Base-by-base conservation (phyloP, 495 filamentous ascomycete genomes). In the Xylaria palmicola region DNA sequence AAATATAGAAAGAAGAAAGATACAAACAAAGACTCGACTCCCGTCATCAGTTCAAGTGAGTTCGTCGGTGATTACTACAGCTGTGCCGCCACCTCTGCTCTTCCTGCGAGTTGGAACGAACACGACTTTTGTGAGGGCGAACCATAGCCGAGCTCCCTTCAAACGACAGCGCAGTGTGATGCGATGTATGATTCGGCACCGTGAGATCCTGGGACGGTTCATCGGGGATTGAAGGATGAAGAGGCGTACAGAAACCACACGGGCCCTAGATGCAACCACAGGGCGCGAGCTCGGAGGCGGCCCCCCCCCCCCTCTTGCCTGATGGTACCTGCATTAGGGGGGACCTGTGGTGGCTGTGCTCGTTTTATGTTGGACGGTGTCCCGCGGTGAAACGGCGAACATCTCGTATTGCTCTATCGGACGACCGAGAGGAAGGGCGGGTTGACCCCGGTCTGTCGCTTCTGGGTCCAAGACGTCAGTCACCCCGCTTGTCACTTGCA, bases 301-400 rank as follows among this genome's bases (percentile, higher is more conserved):
- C 50, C 58, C 20, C n/a, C n/a, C n/a, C n/a, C 4, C 10, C 47
- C 26, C 15, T 19, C 3, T 17, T 32, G 27, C 48, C 29, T 5
- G 48, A 32, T 26, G n/a, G 65, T 70, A 70, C 68, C 68, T 70
- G 68, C 68, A 65, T 70, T 64, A 66, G 68, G 56, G 50, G 32
- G 47, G 27, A 7, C 24, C 17, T 56, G 39, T 15, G 60, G 65
- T 65, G 68, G 68, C 68, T 70, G 62, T 70, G 68, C 51, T 59
- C 20, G 68, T 70, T 70, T 70, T 65, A 60, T 59, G 55, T 64
- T 68, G 49, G 66, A 47, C 65, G 44, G 41, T 24, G 41, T 24
- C 32, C n/a, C 1, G 12, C 37, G 34, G 24, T 44, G 39, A 56
- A 56, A 56, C 53, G 24, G 39, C 53, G 27, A 32, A 56, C 22